phyloP scores from a whole-genome alignment of 768 basidiomycete species.

The Boletus patriciae region DNA sequence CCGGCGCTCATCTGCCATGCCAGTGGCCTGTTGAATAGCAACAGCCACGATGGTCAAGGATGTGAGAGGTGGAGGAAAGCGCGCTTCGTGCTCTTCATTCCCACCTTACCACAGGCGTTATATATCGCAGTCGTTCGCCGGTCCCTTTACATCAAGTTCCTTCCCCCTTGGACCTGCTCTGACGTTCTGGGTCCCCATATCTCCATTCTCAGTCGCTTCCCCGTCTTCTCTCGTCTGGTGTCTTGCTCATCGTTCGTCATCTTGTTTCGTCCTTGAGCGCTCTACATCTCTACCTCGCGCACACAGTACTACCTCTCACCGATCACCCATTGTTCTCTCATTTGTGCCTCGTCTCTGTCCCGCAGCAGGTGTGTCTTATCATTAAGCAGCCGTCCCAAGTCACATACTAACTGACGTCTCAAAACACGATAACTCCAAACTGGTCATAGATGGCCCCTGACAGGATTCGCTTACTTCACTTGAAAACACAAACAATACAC shows the following conservation, averaged over 20 bases:
- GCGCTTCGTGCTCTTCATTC: too few relatives aligned
- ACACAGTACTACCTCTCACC: neutral
- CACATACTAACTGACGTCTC: neutral
- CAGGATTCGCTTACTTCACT: constrained; percentile 1
- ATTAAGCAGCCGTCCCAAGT: neutral
- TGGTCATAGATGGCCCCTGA: neutral
- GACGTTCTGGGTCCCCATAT: neutral
- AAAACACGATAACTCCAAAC: neutral
- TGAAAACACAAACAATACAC: neutral
- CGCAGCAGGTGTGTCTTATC: neutral
- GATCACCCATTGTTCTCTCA: too few relatives aligned
- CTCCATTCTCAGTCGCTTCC: neutral
- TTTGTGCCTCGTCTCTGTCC: too few relatives aligned
- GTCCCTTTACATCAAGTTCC: too few relatives aligned
- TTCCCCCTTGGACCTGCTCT: neutral
- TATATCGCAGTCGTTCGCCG: too few relatives aligned
- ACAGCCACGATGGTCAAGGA: too few relatives aligned
- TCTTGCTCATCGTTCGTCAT: neutral
- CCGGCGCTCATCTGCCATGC: too few relatives aligned
- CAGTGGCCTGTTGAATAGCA: too few relatives aligned
- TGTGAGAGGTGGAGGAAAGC: too few relatives aligned
- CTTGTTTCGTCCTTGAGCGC: neutral
- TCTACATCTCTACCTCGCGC: neutral
- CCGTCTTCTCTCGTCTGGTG: too few relatives aligned
- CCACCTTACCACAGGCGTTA: too few relatives aligned